Evolutionary conservation across 208 protist genomes (phyloP).

Genomic region (Trypanosomatidae sp.): DNA sequence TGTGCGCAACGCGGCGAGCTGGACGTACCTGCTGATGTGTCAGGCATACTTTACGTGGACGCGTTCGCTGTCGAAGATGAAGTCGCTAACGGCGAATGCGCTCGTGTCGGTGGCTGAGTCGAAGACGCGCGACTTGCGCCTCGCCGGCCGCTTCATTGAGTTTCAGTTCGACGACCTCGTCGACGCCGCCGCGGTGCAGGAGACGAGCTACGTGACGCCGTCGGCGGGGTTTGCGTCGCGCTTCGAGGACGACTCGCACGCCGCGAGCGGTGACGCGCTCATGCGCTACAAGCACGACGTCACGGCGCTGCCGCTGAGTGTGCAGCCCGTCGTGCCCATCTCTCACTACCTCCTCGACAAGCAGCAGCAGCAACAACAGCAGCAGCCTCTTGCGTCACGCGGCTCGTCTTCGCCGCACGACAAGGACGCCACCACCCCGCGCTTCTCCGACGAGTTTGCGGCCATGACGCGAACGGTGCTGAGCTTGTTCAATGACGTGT

Average conservation of each 20-base stretch:
- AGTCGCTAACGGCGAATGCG: conserved; percentile 59
- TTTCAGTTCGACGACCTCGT: conserved; percentile 70
- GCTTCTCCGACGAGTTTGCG: conserved; percentile 66
- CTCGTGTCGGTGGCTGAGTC: conserved; percentile 77
- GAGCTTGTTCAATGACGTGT: conserved; percentile 73
- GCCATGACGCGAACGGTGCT: conserved; percentile 51
- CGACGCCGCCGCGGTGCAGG: conserved; percentile 36
- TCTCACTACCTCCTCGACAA: conserved; percentile 45
- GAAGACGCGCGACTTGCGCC: conserved; percentile 53
- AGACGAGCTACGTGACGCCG: conserved; percentile 25
- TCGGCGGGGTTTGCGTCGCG: conserved; percentile 20
- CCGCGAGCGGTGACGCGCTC: conserved; percentile 32
- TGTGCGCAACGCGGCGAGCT: conserved; percentile 43
- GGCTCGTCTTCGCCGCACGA: not conserved
- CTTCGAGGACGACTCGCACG: conserved; percentile 48
- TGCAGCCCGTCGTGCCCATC: conserved; percentile 38
- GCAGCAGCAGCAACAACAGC: not conserved
- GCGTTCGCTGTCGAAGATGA: conserved; percentile 61
- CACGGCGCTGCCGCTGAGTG: conserved; percentile 30
- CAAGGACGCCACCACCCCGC: conserved; percentile 9
- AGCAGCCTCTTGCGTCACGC: not conserved
- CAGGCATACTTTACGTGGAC: conserved; percentile 64
- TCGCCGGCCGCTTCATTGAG: conserved; percentile 71
- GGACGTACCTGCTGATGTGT: conserved; percentile 64
- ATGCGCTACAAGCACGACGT: conserved; percentile 42